Percentiles rank a stretch among this genome's conserved stretches.
Evolutionary conservation across 2,329 filamentous ascomycete species (phyloP).

Genomic region (Botrytis aclada): DNA sequence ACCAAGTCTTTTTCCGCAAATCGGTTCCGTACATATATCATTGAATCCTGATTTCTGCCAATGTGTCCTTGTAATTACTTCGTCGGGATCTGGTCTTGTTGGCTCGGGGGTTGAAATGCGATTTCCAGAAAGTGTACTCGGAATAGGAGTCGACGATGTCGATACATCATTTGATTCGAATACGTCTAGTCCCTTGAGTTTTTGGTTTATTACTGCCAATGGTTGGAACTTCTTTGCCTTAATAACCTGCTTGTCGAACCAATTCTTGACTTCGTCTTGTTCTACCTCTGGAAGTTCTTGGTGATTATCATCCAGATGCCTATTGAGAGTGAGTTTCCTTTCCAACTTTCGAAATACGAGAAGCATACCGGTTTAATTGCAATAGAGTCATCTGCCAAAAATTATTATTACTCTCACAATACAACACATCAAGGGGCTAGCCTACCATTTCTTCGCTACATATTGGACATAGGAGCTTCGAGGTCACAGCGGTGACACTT

Average conservation of each 20-base stretch:
- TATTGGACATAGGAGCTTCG: slow-evolving; percentile 87
- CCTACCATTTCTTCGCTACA: slow-evolving; percentile 95
- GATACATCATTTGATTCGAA: slow-evolving; percentile 69
- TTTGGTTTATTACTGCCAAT: slow-evolving; percentile 70
- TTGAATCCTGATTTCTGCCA: slow-evolving; percentile 77
- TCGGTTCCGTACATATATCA: slow-evolving; percentile 82
- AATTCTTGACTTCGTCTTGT: slow-evolving; percentile 75
- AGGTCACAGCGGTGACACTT: slow-evolving; percentile 52
- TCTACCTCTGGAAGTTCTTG: slow-evolving; percentile 68
- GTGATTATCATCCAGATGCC: slow-evolving; percentile 72
- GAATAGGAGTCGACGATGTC: slow-evolving; percentile 36
- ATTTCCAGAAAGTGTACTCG: slow-evolving; percentile 40
- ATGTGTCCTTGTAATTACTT: slow-evolving; percentile 80
- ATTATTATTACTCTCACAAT: slow-evolving; percentile 25
- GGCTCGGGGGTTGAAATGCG: slow-evolving; percentile 37
- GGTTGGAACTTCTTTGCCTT: slow-evolving; percentile 75
- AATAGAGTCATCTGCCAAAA: slow-evolving; percentile 74
- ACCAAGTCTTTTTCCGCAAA: slow-evolving; percentile 77
- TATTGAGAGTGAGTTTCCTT: slow-evolving; percentile 39
- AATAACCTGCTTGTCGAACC: slow-evolving; percentile 72
- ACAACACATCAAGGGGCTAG: slow-evolving; percentile 9
- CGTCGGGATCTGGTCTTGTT: slow-evolving; percentile 67
- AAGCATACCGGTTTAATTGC: slow-evolving; percentile 73
- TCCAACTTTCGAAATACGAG: slow-evolving; percentile 20
- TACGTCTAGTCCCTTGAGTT: slow-evolving; percentile 70